Conservation (phyloP, 148 eudicot genomes). For the Diospyros kaki region DNA sequence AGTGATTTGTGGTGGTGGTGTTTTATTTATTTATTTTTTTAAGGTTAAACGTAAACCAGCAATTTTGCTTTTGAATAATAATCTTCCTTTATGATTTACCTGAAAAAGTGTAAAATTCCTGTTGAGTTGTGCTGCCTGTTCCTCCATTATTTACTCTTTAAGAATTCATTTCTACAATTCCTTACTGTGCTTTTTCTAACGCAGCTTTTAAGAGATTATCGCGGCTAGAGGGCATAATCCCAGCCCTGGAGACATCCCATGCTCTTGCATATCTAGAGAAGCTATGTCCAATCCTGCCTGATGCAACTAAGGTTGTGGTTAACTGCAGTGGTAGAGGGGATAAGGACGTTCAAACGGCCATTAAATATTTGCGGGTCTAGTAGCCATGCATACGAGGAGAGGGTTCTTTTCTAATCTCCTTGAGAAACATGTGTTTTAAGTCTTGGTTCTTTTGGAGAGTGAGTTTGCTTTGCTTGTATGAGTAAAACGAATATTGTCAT, state of each 20-base stretch:
- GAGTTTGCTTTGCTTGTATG: too few relatives aligned
- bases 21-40: too few relatives aligned
- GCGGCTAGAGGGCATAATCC: slow-evolving; percentile 88
- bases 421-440: too few relatives aligned
- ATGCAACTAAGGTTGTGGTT: slow-evolving; percentile 76
- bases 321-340: slow-evolving; percentile 99
- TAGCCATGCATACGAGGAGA: background rate
- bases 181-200: background rate
- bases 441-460: too few relatives aligned
- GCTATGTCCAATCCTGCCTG: slow-evolving; percentile 76
- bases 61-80: background rate
- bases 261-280: slow-evolving; percentile 86
- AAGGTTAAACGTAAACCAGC: background rate
- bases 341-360: slow-evolving; percentile 89
- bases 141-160: background rate
- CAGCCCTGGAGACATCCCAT: slow-evolving; percentile 97
- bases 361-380: slow-evolving; percentile 64
- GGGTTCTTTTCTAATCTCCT: too few relatives aligned
- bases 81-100: background rate
- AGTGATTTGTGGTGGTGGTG: background rate
- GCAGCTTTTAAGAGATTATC: slow-evolving; percentile 92
- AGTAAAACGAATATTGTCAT: too few relatives aligned
- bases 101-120: background rate
- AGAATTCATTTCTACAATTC: background rate
- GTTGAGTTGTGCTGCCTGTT: background rate